Evolutionary conservation across 495 filamentous ascomycete species (phyloP), one percentile per base, ranked within the genome.

Genomic region (Penicillium coprophilum): DNA sequence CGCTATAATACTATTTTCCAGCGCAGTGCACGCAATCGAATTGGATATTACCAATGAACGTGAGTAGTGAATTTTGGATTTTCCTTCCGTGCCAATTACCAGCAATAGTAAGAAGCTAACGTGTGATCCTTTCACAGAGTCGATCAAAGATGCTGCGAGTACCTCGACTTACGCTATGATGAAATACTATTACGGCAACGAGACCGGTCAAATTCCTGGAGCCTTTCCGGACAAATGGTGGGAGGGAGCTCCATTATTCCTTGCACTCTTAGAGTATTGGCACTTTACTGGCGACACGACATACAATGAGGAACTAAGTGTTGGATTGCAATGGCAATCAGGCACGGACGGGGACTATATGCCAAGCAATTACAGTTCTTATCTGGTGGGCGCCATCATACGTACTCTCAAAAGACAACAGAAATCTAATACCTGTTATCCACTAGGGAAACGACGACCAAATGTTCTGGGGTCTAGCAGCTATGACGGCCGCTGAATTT

Each of bases 171-270:
- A 82, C 50, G 86, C 85, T 51, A 82, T 90, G 74, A 86, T 91
- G 79, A 76, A 74, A 39, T 87, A 84, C 65, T 92, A 92, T 61
- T 71, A 77, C 24, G 87, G 87, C 20, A 80, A 89, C 55, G 60
- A 84, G 58, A 80, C 85, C 2, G 87, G 87, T 39, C 71, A 79
- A 23, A 82, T 79, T 27, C 80, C 84, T 3, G 85, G 85, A 27
- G 68, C 84, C 8, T 77, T 87, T 56, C 76, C 75, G 46, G 65
- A 64, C 27, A 82, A 81, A 34, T 91, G 90, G 90, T 93, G 90
- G 90, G 87, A 92, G 70, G 86, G 77, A n/a, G 82, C 85, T 15
- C 86, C 87, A 46, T 79, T 83, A 44, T 82, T 80, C 47, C 66
- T 77, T 31, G 65, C 73, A 10, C 60, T 83, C 39, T 65, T 82